Conservation (phyloP, 176 grass and related monocot species). For the Bromus sterilis region DNA sequence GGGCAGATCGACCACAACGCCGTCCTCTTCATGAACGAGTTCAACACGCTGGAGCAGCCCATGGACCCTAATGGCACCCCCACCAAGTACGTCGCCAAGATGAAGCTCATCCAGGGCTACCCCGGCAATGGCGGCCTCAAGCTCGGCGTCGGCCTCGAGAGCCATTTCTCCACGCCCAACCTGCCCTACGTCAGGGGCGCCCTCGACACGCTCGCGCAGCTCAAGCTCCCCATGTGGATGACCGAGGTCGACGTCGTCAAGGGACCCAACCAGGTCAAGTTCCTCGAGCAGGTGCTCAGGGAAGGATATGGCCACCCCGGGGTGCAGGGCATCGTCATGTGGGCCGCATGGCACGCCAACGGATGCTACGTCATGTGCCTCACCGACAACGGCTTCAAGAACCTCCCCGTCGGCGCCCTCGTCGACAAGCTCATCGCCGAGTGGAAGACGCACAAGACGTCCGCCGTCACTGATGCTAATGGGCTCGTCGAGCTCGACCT, state of each 20-base stretch:
- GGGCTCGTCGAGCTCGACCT: conserved; percentile 29
- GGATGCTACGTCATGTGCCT: conserved; percentile 63
- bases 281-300: conserved; percentile 50
- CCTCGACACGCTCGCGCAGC: conserved; percentile 38
- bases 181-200: conserved; percentile 42
- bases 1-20: conserved; percentile 13
- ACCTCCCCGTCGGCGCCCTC: conserved; percentile 33
- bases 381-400: conserved; percentile 49
- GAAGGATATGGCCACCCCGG: conserved; percentile 56
- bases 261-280: conserved; percentile 25
- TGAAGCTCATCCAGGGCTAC: conserved; percentile 27
- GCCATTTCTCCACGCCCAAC: conserved; percentile 47
- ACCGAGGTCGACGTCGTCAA: conserved; percentile 53
- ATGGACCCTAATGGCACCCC: conserved; percentile 13
- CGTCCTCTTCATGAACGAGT: conserved; percentile 58
- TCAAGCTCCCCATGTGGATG: conserved; percentile 59
- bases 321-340: conserved; percentile 55
- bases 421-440: conserved; percentile 57
- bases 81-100: conserved; percentile 34
- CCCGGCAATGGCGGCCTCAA: not conserved
- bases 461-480: conserved; percentile 7
- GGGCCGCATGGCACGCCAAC: conserved; percentile 46
- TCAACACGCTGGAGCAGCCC: conserved; percentile 52
- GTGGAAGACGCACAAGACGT: conserved; percentile 21
- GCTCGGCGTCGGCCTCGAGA: conserved; percentile 48